Evolutionary conservation across 495 filamentous ascomycete species (phyloP).

Genomic region (Hyaloscypha finlandica): DNA sequence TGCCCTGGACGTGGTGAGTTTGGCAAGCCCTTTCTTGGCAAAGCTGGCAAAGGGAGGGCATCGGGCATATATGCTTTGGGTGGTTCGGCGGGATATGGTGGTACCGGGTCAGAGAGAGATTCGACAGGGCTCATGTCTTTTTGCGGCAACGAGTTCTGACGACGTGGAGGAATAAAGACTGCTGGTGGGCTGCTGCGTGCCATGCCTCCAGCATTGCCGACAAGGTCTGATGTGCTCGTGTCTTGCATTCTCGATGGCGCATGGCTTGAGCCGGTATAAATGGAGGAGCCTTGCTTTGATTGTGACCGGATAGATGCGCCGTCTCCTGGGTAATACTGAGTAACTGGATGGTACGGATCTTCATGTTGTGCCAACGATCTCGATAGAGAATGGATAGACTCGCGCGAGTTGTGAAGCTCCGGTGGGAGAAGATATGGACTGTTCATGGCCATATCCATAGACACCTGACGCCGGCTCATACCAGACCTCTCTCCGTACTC

Average conservation of each 20-base stretch:
- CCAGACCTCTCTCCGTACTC: constrained; percentile 55
- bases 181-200: constrained; percentile 21
- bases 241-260: constrained; percentile 31
- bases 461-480: constrained; percentile 70
- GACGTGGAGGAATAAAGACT: constrained; percentile 28
- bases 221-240: constrained; percentile 20
- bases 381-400: constrained; percentile 85
- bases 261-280: constrained; percentile 57
- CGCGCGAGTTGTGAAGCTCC: constrained; percentile 71
- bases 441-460: constrained; percentile 77
- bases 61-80: constrained; percentile 23
- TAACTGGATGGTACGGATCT: constrained; percentile 81
- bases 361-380: constrained; percentile 66
- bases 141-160: constrained; percentile 28
- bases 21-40: constrained; percentile 27
- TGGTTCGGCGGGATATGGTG: constrained; percentile 30
- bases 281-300: constrained; percentile 54
- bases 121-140: constrained; percentile 24
- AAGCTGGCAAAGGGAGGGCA: background rate
- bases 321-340: constrained; percentile 59
- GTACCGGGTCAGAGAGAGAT: constrained; percentile 7
- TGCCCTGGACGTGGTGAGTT: constrained; percentile 20
- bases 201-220: constrained; percentile 30
- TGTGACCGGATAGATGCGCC: constrained; percentile 59
- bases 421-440: constrained; percentile 92